Percentiles rank a stretch among this genome's conserved stretches.
These are phyloP conservation scores for Alloteropsis angusta DNA, from an alignment of 202 grass and related monocot species.

Conservation along the genomic window DNA sequence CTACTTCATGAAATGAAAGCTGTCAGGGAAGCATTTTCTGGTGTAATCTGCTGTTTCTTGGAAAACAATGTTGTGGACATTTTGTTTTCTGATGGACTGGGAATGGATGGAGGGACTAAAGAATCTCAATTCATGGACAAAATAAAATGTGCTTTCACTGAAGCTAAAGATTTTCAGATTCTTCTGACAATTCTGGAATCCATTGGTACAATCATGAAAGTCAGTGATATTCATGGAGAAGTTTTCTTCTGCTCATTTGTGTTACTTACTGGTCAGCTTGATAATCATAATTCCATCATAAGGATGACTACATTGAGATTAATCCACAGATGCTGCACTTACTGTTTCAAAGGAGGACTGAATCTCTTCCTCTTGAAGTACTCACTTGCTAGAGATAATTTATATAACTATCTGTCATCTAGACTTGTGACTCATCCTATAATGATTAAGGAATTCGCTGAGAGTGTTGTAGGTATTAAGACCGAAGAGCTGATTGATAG, in stretches of 20 bases:
- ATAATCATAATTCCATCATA: conserved; percentile 46
- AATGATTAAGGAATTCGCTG: conserved; percentile 70
- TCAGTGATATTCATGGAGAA: conserved; percentile 53
- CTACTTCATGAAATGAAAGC: conserved; percentile 61
- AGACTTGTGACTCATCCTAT: conserved; percentile 50
- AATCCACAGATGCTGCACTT: conserved; percentile 55
- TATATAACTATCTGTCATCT: conserved; percentile 73
- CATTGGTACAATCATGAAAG: conserved; percentile 63
- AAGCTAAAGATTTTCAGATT: conserved; percentile 48
- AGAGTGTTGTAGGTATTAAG: conserved; percentile 70
- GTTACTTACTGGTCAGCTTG: conserved; percentile 71
- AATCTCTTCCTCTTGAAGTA: conserved; percentile 58
- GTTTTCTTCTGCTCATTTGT: conserved; percentile 70
- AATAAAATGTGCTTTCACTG: conserved; percentile 50
- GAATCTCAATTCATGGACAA: conserved; percentile 60
- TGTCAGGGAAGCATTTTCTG: conserved; percentile 81
- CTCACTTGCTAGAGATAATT: conserved; percentile 48
- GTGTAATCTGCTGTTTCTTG: conserved; percentile 67
- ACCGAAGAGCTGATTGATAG: conserved; percentile 57
- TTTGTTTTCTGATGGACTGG: conserved; percentile 53
- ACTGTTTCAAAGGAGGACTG: conserved; percentile 64
- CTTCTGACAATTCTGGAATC: conserved; percentile 69
- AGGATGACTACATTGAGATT: conserved; percentile 58
- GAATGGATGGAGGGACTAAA: conserved; percentile 28
- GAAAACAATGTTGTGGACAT: conserved; percentile 48